Base-by-base conservation (phyloP, 1,284 basidiomycete species). In the Somion occarium region DNA sequence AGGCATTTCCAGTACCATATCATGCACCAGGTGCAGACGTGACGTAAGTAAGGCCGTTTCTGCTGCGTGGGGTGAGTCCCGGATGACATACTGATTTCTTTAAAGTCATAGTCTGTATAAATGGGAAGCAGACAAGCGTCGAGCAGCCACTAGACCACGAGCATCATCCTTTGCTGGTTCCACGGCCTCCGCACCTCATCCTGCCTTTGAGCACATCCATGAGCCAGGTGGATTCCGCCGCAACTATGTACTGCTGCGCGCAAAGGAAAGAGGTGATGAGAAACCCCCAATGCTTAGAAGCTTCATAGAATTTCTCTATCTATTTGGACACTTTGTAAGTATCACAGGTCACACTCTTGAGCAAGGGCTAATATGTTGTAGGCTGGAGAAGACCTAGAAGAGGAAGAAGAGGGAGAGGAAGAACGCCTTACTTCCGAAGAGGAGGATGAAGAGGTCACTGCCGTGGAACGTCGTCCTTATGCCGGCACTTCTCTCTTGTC, bases 311-410 rank as follows among this genome's bases (percentile, higher is more conserved):
- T 98, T 97, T 64, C 71, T 98, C 47, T 90, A 88, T 61, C 76
- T 97, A 25, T 97, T 92, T 61, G 94, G 94, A 4, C 94, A 97
- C 67, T 97, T 96, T 64, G 93, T 93, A 59, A 73, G 92, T 75
- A n/a, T 15, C 26, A 42, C 53, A 19, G 26, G 13, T 44, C n/a
- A n/a, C n/a, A n/a, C n/a, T n/a, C 26, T 39, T 39, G 50, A 37
- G 20, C 46, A 37, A 48, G 26, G 48, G 44, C 11, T 38, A 19
- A 54, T 42, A 55, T 55, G 7, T 42, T 37, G 44, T 38, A 94
- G 92, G 92, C 92, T 34, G 93, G 93, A 63, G 94, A 97, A 76
- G 93, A 97, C 59, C 78, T 97, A 1, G 93, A 95, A 61, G 75
- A 78, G 30, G 77, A 78, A 27, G 76, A 78, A 7, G 78, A 79